A percentile compares a stretch with the other conserved stretches of the same genome.
Conservation (phyloP, 129 eudicot genomes). For the Pulicaria dysenterica region DNA sequence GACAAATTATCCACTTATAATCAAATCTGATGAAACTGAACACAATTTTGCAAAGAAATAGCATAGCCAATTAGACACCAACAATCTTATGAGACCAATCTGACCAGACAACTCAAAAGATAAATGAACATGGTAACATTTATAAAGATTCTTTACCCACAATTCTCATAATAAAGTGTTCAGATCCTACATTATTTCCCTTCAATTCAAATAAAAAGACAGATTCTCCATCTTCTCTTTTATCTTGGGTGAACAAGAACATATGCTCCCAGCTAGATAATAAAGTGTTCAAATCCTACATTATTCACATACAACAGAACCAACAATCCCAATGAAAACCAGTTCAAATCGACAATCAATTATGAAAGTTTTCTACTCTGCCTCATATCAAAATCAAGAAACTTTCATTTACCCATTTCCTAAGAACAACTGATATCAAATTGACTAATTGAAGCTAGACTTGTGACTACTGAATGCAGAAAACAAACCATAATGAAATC, state of each 20-base stretch:
- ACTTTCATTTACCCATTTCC: neutral
- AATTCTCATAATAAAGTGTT: neutral
- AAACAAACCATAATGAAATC: neutral
- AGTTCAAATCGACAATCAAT: constrained; percentile 6
- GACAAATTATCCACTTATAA: neutral
- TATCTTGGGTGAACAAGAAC: neutral
- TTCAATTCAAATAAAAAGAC: neutral
- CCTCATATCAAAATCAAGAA: too few relatives aligned
- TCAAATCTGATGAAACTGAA: neutral
- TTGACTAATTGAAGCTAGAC: neutral
- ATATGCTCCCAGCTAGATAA: neutral
- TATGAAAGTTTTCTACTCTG: neutral
- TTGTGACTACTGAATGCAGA: constrained; percentile 3
- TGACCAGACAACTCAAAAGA: too few relatives aligned
- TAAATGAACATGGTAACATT: neutral
- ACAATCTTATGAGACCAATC: neutral
- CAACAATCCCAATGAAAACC: neutral
- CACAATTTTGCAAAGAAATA: neutral
- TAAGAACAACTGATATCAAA: neutral
- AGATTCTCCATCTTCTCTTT: neutral
- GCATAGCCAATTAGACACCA: neutral
- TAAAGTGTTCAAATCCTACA: neutral
- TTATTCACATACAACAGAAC: neutral
- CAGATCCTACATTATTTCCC: neutral
- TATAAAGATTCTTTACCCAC: neutral